Evolutionary conservation across 208 protist genomes (phyloP).

Genomic region (Acanthamoeba royreba): DNA sequence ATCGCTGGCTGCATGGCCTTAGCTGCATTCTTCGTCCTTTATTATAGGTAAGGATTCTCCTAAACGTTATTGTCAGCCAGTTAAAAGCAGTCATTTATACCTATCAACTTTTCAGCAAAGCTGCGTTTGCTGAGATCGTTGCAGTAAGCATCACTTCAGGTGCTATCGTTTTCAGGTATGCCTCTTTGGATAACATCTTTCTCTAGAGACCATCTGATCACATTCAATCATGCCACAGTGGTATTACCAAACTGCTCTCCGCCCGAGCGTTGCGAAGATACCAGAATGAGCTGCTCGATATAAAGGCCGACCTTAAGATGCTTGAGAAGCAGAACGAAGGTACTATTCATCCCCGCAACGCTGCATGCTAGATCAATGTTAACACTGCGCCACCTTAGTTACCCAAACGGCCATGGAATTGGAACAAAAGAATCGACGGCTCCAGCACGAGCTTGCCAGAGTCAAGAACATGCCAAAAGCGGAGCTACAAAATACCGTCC

Average conservation of each 20-base stretch:
- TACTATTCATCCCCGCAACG: too few species aligned
- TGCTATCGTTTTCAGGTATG: slow-evolving; percentile 9
- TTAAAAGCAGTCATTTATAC: too few species aligned
- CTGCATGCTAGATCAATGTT: too few species aligned
- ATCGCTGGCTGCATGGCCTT: not conserved
- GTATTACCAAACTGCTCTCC: not conserved
- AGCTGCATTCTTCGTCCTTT: not conserved
- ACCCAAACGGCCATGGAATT: not conserved
- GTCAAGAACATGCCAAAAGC: slow-evolving; percentile 11
- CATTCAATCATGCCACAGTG: not conserved
- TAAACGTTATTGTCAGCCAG: too few species aligned
- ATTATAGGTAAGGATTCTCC: not conserved
- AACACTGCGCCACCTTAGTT: too few species aligned
- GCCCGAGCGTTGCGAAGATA: not conserved
- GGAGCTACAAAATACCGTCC: not conserved
- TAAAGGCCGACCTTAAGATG: slow-evolving; percentile 6
- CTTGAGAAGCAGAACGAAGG: slow-evolving; percentile 9
- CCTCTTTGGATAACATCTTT: too few species aligned
- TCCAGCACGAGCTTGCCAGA: not conserved
- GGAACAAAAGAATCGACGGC: slow-evolving; percentile 23
- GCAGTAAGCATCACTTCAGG: not conserved
- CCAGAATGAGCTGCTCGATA: slow-evolving; percentile 24
- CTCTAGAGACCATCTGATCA: too few species aligned
- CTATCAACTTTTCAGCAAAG: too few species aligned
- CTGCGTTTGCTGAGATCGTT: not conserved